A percentile compares a stretch with the other conserved stretches of the same genome.
These are phyloP conservation scores for Ceratocystis lukuohia DNA, from an alignment of 2,329 filamentous ascomycete genomes.

Conservation along the genomic window DNA sequence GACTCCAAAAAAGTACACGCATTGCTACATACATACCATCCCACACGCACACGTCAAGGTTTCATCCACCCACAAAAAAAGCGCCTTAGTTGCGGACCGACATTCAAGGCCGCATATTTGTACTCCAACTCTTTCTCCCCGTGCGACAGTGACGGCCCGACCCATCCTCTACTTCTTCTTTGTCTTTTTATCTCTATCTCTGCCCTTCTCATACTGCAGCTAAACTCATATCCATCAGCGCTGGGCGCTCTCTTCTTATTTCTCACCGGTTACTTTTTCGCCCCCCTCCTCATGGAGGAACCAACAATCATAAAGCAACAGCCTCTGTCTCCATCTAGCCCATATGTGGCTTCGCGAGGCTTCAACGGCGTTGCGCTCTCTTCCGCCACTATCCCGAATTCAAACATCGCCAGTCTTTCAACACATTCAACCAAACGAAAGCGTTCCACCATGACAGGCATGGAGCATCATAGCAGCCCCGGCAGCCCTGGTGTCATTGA, in stretches of 20 bases:
- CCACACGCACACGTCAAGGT: not conserved
- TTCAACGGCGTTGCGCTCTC: slow-evolving; percentile 11
- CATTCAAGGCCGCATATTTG: not conserved
- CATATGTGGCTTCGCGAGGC: slow-evolving; percentile 12
- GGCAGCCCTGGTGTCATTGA: slow-evolving; percentile 46
- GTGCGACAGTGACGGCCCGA: not conserved
- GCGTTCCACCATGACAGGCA: slow-evolving; percentile 35
- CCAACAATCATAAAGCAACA: slow-evolving; percentile 7
- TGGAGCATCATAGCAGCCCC: slow-evolving; percentile 43
- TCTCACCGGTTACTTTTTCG: not conserved
- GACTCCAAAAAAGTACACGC: slow-evolving; percentile 1
- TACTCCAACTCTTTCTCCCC: not conserved
- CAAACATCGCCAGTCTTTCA: slow-evolving; percentile 29
- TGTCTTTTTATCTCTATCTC: no score
- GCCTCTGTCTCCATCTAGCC: slow-evolving; percentile 12
- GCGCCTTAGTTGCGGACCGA: not conserved
- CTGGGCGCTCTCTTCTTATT: not conserved
- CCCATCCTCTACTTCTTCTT: not conserved
- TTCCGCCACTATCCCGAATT: slow-evolving; percentile 33
- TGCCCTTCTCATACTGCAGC: not conserved
- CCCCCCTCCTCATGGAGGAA: slow-evolving; percentile 9
- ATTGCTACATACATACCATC: not conserved
- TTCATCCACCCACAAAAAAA: not conserved
- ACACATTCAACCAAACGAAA: slow-evolving; percentile 50
- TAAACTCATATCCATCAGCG: not conserved